These are phyloP conservation scores for Mycena rosella DNA, from an alignment of 768 basidiomycete species.

Conservation along the genomic window DNA sequence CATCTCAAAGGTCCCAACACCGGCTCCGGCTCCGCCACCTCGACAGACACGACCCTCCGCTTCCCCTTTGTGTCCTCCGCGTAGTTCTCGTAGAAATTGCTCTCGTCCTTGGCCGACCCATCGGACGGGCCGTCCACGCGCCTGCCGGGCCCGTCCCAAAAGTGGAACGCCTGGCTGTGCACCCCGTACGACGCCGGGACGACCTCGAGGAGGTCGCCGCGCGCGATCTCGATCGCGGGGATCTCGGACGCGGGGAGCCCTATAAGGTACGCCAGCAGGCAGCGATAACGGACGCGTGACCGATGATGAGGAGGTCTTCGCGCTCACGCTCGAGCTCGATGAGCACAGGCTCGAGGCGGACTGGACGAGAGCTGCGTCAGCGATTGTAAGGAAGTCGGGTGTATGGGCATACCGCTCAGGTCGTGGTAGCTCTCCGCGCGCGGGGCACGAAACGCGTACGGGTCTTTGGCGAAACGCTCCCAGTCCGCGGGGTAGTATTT, in stretches of 20 bases:
- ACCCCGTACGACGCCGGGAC: slow-evolving; percentile 92
- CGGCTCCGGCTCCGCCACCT: slow-evolving; percentile 27
- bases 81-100: slow-evolving; percentile 92
- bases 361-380: slow-evolving; percentile 53
- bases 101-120: slow-evolving; percentile 65
- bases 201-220: slow-evolving; percentile 96
- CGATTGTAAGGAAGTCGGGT: slow-evolving; percentile 22
- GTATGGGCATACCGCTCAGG: slow-evolving; percentile 70
- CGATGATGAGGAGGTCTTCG: slow-evolving; percentile 96
- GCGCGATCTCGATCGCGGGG: slow-evolving; percentile 96
- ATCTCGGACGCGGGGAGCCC: slow-evolving; percentile 97
- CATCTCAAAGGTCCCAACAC: neutral
- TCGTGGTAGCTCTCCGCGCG: slow-evolving; percentile 99
- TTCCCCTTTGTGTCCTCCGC: slow-evolving; percentile 81
- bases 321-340: slow-evolving; percentile 95
- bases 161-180: slow-evolving; percentile 89
- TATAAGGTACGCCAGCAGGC: slow-evolving; percentile 92
- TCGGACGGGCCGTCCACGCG: slow-evolving; percentile 48
- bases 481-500: slow-evolving; percentile 95
- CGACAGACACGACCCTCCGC: slow-evolving; percentile 48
- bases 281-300: slow-evolving; percentile 98
- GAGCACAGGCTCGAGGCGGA: slow-evolving; percentile 92
- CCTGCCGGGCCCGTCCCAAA: slow-evolving; percentile 91
- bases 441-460: slow-evolving; percentile 92
- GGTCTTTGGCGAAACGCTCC: slow-evolving; percentile 92